Base-by-base conservation (phyloP, 164 flowering plant species). In the Brasenia schreberi region DNA sequence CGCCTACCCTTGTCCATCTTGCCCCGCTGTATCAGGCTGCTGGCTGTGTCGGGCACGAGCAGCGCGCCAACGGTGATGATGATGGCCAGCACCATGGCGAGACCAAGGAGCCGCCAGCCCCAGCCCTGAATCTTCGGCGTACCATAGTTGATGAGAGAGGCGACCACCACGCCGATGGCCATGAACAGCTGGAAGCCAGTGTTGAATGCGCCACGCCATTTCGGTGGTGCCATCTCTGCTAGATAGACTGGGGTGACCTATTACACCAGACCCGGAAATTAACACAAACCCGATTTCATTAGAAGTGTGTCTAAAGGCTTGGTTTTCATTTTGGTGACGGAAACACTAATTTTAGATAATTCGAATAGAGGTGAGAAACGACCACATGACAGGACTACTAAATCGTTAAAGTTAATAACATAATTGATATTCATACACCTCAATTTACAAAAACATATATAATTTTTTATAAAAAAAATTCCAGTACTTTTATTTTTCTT, bases 151-250 rank as follows among this genome's bases (percentile, higher is more conserved):
- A 86, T 64, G 74, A 80, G 73, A 42, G 76, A 84, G 72, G 95
- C 75, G 0, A 60, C 67, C 0, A 86, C 77, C 12, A 85, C 86
- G 0, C 95, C 95, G 0, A 81, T 61, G 69, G 83, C 83, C 5
- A 85, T 66, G 76, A 79, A 81, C 69, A 88, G 76, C 63, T 81
- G 82, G 77, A 85, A 86, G 72, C 88, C 85, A 0, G 77, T 75
- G 79, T 73, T 86, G 83, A 86, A 82, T 1, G 86, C 87, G 5
- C 92, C 95, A 0, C 95, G 80, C 84, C 83, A 84, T 71, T 76
- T 80, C 5, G 89, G 66, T 18, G 95, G 95, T 0, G 95, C 95
- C 74, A 83, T 73, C 67, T 88, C 95, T 2, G 95, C 80, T 19
- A 88, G 77, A 70, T 83, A 86, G 0, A 86, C 70, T 0, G 94